Evolutionary conservation across 345 rosid species (phyloP).

Genomic region (Leavenworthia alabamica): DNA sequence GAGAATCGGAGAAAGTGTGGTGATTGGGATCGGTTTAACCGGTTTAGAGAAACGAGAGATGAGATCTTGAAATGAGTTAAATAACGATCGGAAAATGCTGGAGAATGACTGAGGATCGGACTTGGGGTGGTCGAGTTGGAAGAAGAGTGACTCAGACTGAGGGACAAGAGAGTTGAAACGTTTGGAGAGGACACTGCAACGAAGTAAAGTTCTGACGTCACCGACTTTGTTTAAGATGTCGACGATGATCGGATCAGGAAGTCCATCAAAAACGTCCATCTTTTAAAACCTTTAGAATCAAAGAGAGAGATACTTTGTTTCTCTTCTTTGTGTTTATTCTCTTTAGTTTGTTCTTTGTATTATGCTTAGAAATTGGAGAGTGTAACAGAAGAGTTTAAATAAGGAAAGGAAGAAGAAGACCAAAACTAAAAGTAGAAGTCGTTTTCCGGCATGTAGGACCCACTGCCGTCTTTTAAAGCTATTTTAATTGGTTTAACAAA

Average conservation of each 20-base stretch:
- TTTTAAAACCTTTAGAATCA: background rate
- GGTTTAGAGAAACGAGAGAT: constrained; percentile 23
- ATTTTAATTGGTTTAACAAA: background rate
- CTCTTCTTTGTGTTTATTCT: background rate
- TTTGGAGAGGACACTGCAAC: constrained; percentile 22
- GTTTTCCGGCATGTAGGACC: background rate
- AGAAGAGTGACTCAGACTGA: constrained; percentile 26
- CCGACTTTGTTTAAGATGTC: constrained; percentile 31
- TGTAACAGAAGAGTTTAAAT: constrained; percentile 9
- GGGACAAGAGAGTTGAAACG: constrained; percentile 28
- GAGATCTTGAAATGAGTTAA: constrained; percentile 6
- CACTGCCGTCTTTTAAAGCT: constrained; percentile 21
- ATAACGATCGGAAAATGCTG: constrained; percentile 8
- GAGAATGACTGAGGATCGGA: background rate
- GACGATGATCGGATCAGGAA: constrained; percentile 24
- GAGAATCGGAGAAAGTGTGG: background rate
- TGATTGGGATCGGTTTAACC: background rate
- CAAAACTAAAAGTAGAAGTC: background rate
- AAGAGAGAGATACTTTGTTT: background rate
- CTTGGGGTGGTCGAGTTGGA: constrained; percentile 11
- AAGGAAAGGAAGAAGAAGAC: background rate
- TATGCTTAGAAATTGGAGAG: constrained; percentile 14
- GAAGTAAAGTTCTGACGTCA: constrained; percentile 28
- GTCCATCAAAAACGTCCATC: constrained; percentile 30
- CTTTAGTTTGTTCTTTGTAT: background rate